Evolutionary conservation across 1,284 basidiomycete species (phyloP).

Genomic region (Leccinum griseonigrum): DNA sequence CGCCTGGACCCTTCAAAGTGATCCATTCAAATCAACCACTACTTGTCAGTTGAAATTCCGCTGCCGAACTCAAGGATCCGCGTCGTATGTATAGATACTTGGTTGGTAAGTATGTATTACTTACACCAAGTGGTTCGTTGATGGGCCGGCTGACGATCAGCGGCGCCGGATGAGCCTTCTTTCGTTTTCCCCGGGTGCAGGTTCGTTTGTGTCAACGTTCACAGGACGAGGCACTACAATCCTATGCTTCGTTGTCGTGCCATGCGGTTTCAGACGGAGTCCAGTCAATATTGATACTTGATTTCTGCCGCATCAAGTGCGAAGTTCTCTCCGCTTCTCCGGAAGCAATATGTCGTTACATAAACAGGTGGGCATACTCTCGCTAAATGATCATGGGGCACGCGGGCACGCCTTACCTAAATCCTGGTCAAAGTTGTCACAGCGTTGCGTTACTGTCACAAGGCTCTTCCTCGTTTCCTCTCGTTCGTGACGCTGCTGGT

Average conservation of each 20-base stretch:
- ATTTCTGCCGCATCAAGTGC: background rate
- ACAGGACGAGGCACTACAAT: background rate
- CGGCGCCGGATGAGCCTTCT: background rate
- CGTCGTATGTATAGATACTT: background rate
- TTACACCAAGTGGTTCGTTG: background rate
- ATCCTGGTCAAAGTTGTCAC: background rate
- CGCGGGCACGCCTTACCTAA: background rate
- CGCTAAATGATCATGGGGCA: background rate
- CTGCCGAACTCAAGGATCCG: background rate
- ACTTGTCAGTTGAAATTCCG: background rate
- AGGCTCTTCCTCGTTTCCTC: background rate
- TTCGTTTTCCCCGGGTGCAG: background rate
- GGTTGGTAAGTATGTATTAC: background rate
- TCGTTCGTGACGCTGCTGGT: background rate
- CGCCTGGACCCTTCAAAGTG: background rate
- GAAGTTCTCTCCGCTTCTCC: background rate
- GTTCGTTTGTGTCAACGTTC: background rate
- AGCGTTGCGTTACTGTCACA: background rate
- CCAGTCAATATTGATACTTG: background rate
- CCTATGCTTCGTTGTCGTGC: background rate
- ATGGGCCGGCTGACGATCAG: background rate
- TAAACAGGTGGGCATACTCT: background rate
- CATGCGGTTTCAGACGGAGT: background rate
- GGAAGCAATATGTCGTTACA: background rate
- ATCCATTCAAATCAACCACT: background rate